phyloP scores from a whole-genome alignment of 495 filamentous ascomycete species.

The Thozetella sp. region DNA sequence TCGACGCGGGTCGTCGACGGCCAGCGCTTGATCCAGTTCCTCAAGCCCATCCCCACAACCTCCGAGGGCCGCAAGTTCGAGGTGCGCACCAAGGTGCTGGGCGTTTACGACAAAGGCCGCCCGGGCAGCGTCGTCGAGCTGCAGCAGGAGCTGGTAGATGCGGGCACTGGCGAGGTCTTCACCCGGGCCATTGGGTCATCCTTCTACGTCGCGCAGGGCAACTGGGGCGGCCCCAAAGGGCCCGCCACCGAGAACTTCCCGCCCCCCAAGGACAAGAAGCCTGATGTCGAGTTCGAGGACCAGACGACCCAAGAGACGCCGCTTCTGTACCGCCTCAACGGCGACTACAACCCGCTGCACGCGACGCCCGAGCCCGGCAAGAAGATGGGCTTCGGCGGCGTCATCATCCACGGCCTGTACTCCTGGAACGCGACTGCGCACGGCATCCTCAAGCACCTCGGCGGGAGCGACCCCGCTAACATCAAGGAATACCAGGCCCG shows the following conservation, averaged over 20 bases:
- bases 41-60: conserved; percentile 75
- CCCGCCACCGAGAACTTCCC: conserved; percentile 75
- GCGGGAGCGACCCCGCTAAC: conserved; percentile 75
- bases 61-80: conserved; percentile 76
- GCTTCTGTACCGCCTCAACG: conserved; percentile 80
- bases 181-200: conserved; percentile 64
- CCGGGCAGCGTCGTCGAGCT: conserved; percentile 81
- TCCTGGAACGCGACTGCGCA: conserved; percentile 84
- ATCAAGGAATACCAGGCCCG: conserved; percentile 85
- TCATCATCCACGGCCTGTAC: conserved; percentile 87
- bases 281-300: conserved; percentile 72
- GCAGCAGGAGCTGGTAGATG: conserved; percentile 76
- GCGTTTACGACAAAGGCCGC: conserved; percentile 92
- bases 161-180: conserved; percentile 69
- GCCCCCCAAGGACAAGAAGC: conserved; percentile 68
- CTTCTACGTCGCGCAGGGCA: conserved; percentile 83
- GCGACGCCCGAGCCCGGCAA: conserved; percentile 79
- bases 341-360: conserved; percentile 91
- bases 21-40: conserved; percentile 76
- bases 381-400: conserved; percentile 89
- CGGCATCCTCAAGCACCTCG: conserved; percentile 69
- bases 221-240: conserved; percentile 91
- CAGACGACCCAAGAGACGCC: conserved; percentile 72
- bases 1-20: conserved; percentile 76
- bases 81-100: conserved; percentile 76